These are phyloP conservation scores for Pythium coloratum DNA, from an alignment of 352 stramenopile species.

Conservation along the genomic window DNA sequence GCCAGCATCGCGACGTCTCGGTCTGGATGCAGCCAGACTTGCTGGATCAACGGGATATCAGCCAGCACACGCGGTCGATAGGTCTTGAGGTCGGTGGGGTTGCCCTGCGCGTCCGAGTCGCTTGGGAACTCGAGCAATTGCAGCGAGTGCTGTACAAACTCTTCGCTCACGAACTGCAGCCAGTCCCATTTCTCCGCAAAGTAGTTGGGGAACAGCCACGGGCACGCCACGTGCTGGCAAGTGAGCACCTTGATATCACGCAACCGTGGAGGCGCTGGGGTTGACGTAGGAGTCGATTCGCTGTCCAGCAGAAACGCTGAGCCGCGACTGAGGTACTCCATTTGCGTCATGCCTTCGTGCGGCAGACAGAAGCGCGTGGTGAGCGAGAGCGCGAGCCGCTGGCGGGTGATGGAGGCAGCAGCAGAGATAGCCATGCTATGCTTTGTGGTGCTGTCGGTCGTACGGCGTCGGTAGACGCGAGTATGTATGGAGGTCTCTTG, in stretches of 20 bases:
- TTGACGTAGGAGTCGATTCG: background rate
- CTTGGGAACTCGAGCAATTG: constrained; percentile 45
- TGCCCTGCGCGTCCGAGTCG: constrained; percentile 2
- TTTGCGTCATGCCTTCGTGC: constrained; percentile 69
- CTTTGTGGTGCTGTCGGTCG: background rate
- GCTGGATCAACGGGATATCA: constrained; percentile 51
- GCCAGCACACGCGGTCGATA: constrained; percentile 40
- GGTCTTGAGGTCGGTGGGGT: constrained; percentile 1
- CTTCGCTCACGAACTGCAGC: constrained; percentile 80
- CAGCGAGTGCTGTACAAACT: constrained; percentile 71
- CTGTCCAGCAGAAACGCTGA: constrained; percentile 61
- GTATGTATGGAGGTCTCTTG: background rate
- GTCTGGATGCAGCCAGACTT: constrained; percentile 54
- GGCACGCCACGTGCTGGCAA: constrained; percentile 81
- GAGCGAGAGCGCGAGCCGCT: constrained; percentile 60
- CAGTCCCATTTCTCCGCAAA: constrained; percentile 79
- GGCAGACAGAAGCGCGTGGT: constrained; percentile 79
- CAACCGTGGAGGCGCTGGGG: background rate
- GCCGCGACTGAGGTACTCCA: constrained; percentile 79
- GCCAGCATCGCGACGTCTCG: constrained; percentile 64
- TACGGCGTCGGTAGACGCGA: too few species aligned
- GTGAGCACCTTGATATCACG: constrained; percentile 49
- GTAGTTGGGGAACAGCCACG: constrained; percentile 77
- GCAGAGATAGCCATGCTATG: background rate
- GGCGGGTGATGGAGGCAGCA: constrained; percentile 9